phyloP scores from a whole-genome alignment of 169 alveolate genomes.

The Cryptosporidium baileyi region DNA sequence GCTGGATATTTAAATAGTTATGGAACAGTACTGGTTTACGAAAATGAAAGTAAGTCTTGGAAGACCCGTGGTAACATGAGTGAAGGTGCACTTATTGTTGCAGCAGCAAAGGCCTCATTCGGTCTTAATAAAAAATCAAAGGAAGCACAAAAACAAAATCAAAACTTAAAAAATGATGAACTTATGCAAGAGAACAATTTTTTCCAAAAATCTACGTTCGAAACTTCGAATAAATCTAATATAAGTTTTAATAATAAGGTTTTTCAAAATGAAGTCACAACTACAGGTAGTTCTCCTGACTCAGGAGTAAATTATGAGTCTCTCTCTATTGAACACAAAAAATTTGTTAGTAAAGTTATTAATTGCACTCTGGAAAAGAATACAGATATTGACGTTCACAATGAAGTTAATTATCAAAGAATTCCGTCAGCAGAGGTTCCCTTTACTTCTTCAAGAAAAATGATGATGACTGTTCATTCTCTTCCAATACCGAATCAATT shows the following conservation, averaged over 20 bases:
- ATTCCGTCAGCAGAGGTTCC: conserved; percentile 83
- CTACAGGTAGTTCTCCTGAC: conserved; percentile 62
- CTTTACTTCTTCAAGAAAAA: conserved; percentile 86
- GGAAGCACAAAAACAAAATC: not conserved
- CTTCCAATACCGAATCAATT: conserved; percentile 74
- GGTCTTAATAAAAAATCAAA: conserved; percentile 51
- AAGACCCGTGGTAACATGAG: conserved; percentile 87
- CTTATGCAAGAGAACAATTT: not conserved
- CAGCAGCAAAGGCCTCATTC: conserved; percentile 87
- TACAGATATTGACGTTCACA: not conserved
- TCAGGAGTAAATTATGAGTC: not conserved
- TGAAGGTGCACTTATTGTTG: conserved; percentile 89
- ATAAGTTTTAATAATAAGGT: not conserved
- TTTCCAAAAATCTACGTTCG: too few relatives aligned
- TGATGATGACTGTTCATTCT: conserved; percentile 87
- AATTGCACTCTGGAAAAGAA: not conserved
- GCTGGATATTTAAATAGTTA: conserved; percentile 87
- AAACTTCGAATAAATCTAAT: not conserved
- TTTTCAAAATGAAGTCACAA: not conserved
- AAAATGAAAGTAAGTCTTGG: conserved; percentile 76
- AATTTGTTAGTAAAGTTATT: not conserved
- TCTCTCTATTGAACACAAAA: not conserved
- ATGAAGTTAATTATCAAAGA: conserved; percentile 33
- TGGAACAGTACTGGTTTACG: conserved; percentile 79
- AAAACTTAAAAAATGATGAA: not conserved